Evolutionary conservation across 2,329 filamentous ascomycete genomes (phyloP), one percentile per base, ranked within the genome.

Genomic region (Huntiella moniliformis): DNA sequence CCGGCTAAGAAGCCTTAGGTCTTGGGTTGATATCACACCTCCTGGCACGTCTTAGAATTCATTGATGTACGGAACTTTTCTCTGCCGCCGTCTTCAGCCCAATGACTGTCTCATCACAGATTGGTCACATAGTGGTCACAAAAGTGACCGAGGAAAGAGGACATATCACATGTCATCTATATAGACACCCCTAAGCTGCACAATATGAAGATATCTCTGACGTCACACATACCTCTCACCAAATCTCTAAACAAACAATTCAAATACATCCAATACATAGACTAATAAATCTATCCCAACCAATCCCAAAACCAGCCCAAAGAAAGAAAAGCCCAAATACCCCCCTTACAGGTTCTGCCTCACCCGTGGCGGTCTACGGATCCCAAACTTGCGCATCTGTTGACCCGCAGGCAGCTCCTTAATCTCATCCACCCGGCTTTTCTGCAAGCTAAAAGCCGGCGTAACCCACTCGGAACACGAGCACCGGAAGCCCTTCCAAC

Each of bases 401-500:
- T 50, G 48, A 13, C 48, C 44, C 31, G 52, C 45, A 48, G 52
- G 55, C 51, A 53, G 56, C 38, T 58, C 56, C 32, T 56, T 53
- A 18, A 66, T 61, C 56, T 92, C 79, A 59, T 96, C 91, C 34
- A 95, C 79, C 54, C 78, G 78, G 45, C 81, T 79, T 60, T 79
- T 82, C 45, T 85, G 79, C 51, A 96, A 67, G 51, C 82, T 88
- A 58, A 98, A 91, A 1, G 82, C 87, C 6, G 91, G 88, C 43
- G 86, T 82, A 16, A 95, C 71, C 88, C 91, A 96, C 51, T 79
- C 76, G 34, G 80, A 77, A 60, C 91, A 98, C 57, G 77, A 91
- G 64, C 91, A 98, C 59, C 77, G 78, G 70, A 95, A 80, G 11
- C 91, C 91, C 59, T 92, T 85, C 91, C 91, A 98, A 44, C 88